Evolutionary conservation across 768 basidiomycete genomes (phyloP).

Genomic region (Paxillus ammoniavirescens): DNA sequence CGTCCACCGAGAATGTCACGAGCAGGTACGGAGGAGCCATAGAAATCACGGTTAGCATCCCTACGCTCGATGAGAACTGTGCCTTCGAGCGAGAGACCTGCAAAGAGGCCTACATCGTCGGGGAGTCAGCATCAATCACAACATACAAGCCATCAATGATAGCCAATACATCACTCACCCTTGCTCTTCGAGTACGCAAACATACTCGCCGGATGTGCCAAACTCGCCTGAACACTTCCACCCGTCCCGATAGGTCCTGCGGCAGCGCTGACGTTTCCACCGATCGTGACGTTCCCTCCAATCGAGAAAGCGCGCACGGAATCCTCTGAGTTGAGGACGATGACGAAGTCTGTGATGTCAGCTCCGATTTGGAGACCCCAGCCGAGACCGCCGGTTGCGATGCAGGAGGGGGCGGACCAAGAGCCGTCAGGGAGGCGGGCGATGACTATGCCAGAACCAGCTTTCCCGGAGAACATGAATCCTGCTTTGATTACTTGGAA

Average conservation of each 20-base stretch:
- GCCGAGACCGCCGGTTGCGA: slow-evolving; percentile 92
- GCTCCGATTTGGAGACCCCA: slow-evolving; percentile 97
- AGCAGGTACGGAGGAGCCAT: slow-evolving; percentile 87
- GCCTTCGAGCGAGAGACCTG: slow-evolving; percentile 92
- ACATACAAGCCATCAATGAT: not conserved
- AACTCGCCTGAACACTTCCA: slow-evolving; percentile 79
- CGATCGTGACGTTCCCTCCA: slow-evolving; percentile 95
- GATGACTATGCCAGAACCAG: slow-evolving; percentile 90
- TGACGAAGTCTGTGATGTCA: slow-evolving; percentile 92
- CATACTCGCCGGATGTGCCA: slow-evolving; percentile 95
- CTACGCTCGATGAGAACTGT: slow-evolving; percentile 93
- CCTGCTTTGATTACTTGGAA: slow-evolving; percentile 94
- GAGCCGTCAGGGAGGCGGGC: slow-evolving; percentile 92
- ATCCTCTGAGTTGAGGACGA: slow-evolving; percentile 95
- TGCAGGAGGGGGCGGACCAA: slow-evolving; percentile 96
- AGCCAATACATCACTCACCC: slow-evolving; percentile 45
- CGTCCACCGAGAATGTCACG: slow-evolving; percentile 89
- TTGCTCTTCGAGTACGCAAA: slow-evolving; percentile 97
- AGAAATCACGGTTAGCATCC: slow-evolving; percentile 95
- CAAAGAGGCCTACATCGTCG: slow-evolving; percentile 71
- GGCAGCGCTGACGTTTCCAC: slow-evolving; percentile 80
- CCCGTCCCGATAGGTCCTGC: slow-evolving; percentile 96
- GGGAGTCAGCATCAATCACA: not conserved
- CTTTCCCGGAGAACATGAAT: slow-evolving; percentile 94
- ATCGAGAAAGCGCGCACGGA: slow-evolving; percentile 94